Evolutionary conservation across 1,139 yeast genomes (phyloP).

Genomic region (Arxiozyma slooffiae): DNA sequence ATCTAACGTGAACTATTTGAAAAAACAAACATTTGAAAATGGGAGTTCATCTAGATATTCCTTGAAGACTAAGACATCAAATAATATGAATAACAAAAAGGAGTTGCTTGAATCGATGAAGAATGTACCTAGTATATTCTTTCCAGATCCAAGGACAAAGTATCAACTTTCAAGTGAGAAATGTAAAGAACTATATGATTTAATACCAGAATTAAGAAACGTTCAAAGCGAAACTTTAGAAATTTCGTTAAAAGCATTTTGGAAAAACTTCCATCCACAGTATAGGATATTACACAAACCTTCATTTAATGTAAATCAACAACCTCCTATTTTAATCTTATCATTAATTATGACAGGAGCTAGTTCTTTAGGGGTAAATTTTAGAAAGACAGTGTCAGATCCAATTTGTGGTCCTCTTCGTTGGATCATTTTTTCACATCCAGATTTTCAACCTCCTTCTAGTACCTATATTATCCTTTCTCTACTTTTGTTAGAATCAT

Average conservation of each 20-base stretch:
- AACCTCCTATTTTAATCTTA: slow-evolving; percentile 46
- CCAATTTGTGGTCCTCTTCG: slow-evolving; percentile 54
- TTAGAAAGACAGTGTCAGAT: slow-evolving; percentile 31
- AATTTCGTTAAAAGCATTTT: slow-evolving; percentile 35
- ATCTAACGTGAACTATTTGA: slow-evolving; percentile 16
- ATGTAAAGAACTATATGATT: slow-evolving; percentile 12
- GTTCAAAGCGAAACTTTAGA: slow-evolving; percentile 19
- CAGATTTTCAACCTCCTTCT: slow-evolving; percentile 49
- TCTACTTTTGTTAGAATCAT: slow-evolving; percentile 51
- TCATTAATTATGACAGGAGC: slow-evolving; percentile 52
- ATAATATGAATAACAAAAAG: slow-evolving; percentile 5
- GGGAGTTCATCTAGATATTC: background rate
- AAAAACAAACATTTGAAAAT: slow-evolving; percentile 8
- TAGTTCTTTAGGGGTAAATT: slow-evolving; percentile 31
- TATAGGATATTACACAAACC: slow-evolving; percentile 55
- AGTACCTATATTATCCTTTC: slow-evolving; percentile 60
- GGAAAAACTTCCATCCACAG: slow-evolving; percentile 55
- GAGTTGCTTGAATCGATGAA: slow-evolving; percentile 13
- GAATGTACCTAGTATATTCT: slow-evolving; percentile 18
- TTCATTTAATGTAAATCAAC: slow-evolving; percentile 45
- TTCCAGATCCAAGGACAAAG: slow-evolving; percentile 9
- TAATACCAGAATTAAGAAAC: slow-evolving; percentile 25
- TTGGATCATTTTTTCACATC: slow-evolving; percentile 49
- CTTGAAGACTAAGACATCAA: slow-evolving; percentile 2
- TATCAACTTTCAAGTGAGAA: slow-evolving; percentile 11